Percentiles rank a stretch among this genome's conserved stretches.
phyloP scores from a whole-genome alignment of 257 asterid species.

The Leonotis leonurus region DNA sequence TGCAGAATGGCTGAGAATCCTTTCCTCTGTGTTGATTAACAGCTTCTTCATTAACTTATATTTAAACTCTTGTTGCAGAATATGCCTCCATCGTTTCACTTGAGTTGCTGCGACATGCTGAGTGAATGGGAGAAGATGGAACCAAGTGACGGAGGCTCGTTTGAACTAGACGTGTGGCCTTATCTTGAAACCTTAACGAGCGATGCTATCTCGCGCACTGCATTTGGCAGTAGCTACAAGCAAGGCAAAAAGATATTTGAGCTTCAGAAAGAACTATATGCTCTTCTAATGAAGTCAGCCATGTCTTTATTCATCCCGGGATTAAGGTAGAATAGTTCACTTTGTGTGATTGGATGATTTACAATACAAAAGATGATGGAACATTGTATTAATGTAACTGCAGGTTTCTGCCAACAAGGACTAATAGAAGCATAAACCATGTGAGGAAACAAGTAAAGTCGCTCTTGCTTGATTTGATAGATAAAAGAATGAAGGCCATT shows the following conservation, averaged over 20 bases:
- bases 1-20: too few species aligned
- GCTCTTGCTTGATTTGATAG: conserved; percentile 27
- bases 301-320: conserved; percentile 34
- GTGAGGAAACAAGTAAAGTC: conserved; percentile 32
- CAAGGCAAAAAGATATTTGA: conserved; percentile 54
- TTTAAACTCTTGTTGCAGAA: conserved; percentile 11
- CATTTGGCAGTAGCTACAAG: conserved; percentile 56
- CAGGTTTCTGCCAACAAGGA: conserved; percentile 46
- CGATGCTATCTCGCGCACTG: conserved; percentile 57
- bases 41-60: not conserved
- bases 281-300: conserved; percentile 11
- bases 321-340: conserved; percentile 20
- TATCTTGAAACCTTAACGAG: conserved; percentile 42
- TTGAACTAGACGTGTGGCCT: conserved; percentile 58
- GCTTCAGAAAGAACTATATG: conserved; percentile 42
- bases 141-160: conserved; percentile 15
- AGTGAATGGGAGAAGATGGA: conserved; percentile 45
- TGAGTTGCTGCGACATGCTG: conserved; percentile 49
- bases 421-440: conserved; percentile 32
- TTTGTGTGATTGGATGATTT: not conserved
- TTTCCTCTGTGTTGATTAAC: not conserved
- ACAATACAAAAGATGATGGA: not conserved
- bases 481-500: conserved; percentile 28
- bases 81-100: conserved; percentile 44
- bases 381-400: not conserved